These are phyloP conservation scores for Fermentozyma sake DNA, from an alignment of 1,139 yeast species.

Conservation along the genomic window DNA sequence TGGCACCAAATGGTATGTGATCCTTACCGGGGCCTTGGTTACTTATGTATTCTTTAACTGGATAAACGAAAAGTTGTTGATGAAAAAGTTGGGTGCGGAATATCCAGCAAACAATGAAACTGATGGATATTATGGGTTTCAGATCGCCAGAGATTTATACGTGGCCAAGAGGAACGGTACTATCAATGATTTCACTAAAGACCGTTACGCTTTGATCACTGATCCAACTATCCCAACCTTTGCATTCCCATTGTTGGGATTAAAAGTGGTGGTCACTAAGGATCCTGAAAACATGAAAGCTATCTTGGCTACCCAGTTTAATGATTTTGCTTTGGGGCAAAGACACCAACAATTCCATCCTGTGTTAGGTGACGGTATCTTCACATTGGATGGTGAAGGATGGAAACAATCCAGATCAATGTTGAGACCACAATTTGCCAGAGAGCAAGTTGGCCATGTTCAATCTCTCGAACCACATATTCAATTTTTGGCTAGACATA, in stretches of 20 bases:
- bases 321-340: conserved; percentile 48
- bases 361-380: conserved; percentile 54
- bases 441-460: conserved; percentile 52
- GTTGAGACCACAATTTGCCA: conserved; percentile 56
- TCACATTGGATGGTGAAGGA: conserved; percentile 50
- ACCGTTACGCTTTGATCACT: conserved; percentile 4
- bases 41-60: conserved; percentile 1
- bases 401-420: conserved; percentile 58
- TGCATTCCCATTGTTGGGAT: conserved; percentile 11
- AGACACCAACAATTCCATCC: conserved; percentile 42
- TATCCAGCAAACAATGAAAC: conserved; percentile 4
- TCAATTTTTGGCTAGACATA: conserved; percentile 30
- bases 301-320: conserved; percentile 40
- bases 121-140: conserved; percentile 13
- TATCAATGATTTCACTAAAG: conserved; percentile 8
- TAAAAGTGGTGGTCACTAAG: conserved; percentile 11
- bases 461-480: conserved; percentile 45
- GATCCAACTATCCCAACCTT: conserved; percentile 11
- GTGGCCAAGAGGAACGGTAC: conserved; percentile 9
- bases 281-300: conserved; percentile 34
- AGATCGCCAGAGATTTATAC: conserved; percentile 5
- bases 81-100: conserved; percentile 8
- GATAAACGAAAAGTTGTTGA: conserved; percentile 2
- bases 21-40: conserved; percentile 3
- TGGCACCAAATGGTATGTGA: conserved; percentile 7